Evolutionary conservation across 2,329 filamentous ascomycete species (phyloP).

Genomic region (Graphilbum fragrans): DNA sequence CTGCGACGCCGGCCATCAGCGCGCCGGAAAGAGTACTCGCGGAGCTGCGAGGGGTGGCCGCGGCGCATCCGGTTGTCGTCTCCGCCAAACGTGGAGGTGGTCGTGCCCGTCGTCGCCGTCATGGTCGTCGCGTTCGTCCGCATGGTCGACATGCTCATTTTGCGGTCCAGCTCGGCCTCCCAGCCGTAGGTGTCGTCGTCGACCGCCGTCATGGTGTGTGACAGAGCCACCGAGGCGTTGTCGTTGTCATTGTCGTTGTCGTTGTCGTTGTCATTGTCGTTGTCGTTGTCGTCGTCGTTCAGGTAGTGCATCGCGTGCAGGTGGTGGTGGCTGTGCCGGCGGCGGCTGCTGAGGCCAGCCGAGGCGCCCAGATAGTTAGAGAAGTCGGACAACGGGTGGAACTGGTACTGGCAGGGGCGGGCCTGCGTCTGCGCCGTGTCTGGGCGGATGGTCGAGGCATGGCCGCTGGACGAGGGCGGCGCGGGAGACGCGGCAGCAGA

Average conservation of each 20-base stretch:
- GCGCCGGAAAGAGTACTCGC: conserved; percentile 16
- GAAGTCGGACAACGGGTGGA: conserved; percentile 17
- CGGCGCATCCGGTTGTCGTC: too few species aligned
- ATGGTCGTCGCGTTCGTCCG: neutral
- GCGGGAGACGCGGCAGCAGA: neutral
- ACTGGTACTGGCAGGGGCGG: neutral
- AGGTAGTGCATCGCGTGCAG: neutral
- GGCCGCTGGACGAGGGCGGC: conserved; percentile 1
- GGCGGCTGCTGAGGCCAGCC: neutral
- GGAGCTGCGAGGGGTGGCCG: too few species aligned
- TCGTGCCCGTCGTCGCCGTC: neutral
- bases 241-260: conserved; percentile 15
- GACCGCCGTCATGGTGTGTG: conserved; percentile 12
- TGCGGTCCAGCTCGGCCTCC: conserved; percentile 34
- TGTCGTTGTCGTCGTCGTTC: neutral
- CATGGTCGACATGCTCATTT: conserved; percentile 4
- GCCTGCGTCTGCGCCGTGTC: neutral
- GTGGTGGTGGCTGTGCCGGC: neutral
- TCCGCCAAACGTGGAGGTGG: conserved; percentile 1
- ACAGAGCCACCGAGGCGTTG: conserved; percentile 17
- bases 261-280: conserved; percentile 11
- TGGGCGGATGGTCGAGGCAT: conserved; percentile 4
- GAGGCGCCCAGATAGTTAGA: conserved; percentile 22
- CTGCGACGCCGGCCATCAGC: conserved; percentile 17
- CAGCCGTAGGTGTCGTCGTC: conserved; percentile 38